phyloP scores from a whole-genome alignment of 2,329 filamentous ascomycete genomes.

The Daldinia eschscholtzii region DNA sequence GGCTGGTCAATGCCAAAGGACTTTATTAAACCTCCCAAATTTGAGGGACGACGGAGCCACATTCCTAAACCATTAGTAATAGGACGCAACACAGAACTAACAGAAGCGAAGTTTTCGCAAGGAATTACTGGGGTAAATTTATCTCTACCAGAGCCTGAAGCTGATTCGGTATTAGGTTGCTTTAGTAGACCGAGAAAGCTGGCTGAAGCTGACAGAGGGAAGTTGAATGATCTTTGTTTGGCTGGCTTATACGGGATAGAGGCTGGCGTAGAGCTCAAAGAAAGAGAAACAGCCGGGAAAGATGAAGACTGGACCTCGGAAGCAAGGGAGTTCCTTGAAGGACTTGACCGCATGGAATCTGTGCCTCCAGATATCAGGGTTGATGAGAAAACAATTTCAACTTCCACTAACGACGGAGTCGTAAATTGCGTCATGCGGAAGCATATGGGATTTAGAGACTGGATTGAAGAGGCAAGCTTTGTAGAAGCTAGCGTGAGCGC shows the following conservation, averaged over 20 bases:
- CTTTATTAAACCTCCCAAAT: conserved; percentile 15
- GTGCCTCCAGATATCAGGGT: conserved; percentile 7
- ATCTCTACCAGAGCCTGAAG: conserved; percentile 12
- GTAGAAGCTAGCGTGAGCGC: conserved; percentile 32
- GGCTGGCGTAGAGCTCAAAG: conserved; percentile 23
- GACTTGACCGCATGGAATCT: conserved; percentile 39
- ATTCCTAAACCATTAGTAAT: conserved; percentile 10
- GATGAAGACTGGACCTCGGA: conserved; percentile 25
- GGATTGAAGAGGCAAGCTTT: conserved; percentile 43
- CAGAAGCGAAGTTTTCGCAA: conserved; percentile 11
- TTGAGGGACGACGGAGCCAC: conserved; percentile 18
- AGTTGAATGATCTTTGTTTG: conserved; percentile 7
- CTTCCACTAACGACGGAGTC: background rate
- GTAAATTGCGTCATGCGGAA: background rate
- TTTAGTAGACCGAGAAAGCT: conserved; percentile 33
- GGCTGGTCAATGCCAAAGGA: conserved; percentile 24
- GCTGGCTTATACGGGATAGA: conserved; percentile 20
- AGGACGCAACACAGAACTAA: background rate
- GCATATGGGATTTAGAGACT: conserved; percentile 28
- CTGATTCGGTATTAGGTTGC: conserved; percentile 41
- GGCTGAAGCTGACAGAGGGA: conserved; percentile 29
- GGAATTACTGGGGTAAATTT: conserved; percentile 3
- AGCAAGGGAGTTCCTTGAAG: conserved; percentile 28
- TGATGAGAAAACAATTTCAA: conserved; percentile 9
- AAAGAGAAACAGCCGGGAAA: conserved; percentile 7